phyloP scores from a whole-genome alignment of 495 filamentous ascomycete genomes.

The Penicillium samsonianum region DNA sequence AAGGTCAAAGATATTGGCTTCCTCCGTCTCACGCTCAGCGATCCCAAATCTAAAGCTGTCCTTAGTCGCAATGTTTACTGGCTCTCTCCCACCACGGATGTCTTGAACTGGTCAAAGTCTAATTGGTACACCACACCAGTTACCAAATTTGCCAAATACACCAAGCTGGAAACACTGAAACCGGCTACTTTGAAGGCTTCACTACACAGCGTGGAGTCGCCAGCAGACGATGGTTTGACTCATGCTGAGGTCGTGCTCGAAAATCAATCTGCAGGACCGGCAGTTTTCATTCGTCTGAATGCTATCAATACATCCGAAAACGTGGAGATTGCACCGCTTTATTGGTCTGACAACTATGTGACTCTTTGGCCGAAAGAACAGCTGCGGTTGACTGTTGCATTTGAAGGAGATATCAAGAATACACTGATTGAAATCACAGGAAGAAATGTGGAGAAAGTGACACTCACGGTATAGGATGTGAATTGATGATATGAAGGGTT shows the following conservation, averaged over 20 bases:
- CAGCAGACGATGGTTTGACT: conserved; percentile 7
- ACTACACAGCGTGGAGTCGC: not conserved
- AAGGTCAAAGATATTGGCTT: conserved; percentile 51
- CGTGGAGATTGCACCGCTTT: conserved; percentile 51
- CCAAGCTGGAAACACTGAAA: conserved; percentile 43
- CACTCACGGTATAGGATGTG: not conserved
- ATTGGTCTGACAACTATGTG: conserved; percentile 65
- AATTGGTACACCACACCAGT: conserved; percentile 62
- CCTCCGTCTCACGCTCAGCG: conserved; percentile 48
- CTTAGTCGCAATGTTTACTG: conserved; percentile 66
- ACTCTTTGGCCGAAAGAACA: conserved; percentile 61
- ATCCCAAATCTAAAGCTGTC: conserved; percentile 14
- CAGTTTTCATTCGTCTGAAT: conserved; percentile 57
- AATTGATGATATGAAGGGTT: not conserved
- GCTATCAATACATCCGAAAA: conserved; percentile 40
- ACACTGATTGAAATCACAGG: conserved; percentile 12
- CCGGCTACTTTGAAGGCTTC: conserved; percentile 27
- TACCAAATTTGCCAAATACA: conserved; percentile 53
- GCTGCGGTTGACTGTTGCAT: conserved; percentile 32
- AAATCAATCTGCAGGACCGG: conserved; percentile 54
- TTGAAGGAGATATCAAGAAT: conserved; percentile 15
- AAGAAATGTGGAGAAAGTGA: conserved; percentile 9
- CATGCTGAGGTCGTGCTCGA: conserved; percentile 43
- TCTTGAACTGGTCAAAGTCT: conserved; percentile 56
- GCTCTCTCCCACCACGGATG: conserved; percentile 51